A percentile compares a stretch with the other conserved stretches of the same genome.
Evolutionary conservation across 129 eudicot genomes (phyloP).

Genomic region (Flaveria brownii): DNA sequence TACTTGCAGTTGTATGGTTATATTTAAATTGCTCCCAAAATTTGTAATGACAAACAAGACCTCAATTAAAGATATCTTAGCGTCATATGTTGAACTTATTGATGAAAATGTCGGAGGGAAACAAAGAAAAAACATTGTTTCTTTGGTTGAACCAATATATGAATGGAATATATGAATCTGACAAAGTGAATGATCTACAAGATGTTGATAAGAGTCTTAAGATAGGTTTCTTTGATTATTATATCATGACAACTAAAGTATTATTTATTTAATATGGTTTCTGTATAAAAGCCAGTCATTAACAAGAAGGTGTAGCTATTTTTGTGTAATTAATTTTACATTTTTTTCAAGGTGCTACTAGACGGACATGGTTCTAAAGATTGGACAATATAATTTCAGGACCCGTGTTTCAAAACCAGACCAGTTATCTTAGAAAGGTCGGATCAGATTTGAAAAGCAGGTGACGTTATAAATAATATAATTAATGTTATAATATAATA

Average conservation of each 20-base stretch:
- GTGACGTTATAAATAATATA: too few relatives aligned
- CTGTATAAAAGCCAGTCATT: neutral
- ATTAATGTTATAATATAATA: too few relatives aligned
- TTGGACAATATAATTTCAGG: slow-evolving; percentile 36
- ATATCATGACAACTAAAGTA: neutral
- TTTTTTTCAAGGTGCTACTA: slow-evolving; percentile 52
- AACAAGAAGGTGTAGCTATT: neutral
- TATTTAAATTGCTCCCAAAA: slow-evolving; percentile 59
- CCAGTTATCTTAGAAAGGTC: too few relatives aligned
- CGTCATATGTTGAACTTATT: slow-evolving; percentile 32
- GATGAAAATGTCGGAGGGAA: slow-evolving; percentile 41
- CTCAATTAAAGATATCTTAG: slow-evolving; percentile 47
- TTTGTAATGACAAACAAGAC: slow-evolving; percentile 45
- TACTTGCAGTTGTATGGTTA: slow-evolving; percentile 30
- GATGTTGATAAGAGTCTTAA: slow-evolving; percentile 52
- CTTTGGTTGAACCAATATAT: slow-evolving; percentile 37
- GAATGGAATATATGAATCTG: slow-evolving; percentile 69
- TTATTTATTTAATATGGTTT: neutral
- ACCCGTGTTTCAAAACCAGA: too few relatives aligned
- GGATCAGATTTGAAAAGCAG: too few relatives aligned
- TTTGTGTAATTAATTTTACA: neutral
- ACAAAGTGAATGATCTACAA: slow-evolving; percentile 59
- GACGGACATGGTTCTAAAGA: slow-evolving; percentile 65
- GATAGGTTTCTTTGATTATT: slow-evolving; percentile 25
- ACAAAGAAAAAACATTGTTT: slow-evolving; percentile 31